phyloP scores from a whole-genome alignment of 768 basidiomycete species.

The Clitopilus hobsonii region DNA sequence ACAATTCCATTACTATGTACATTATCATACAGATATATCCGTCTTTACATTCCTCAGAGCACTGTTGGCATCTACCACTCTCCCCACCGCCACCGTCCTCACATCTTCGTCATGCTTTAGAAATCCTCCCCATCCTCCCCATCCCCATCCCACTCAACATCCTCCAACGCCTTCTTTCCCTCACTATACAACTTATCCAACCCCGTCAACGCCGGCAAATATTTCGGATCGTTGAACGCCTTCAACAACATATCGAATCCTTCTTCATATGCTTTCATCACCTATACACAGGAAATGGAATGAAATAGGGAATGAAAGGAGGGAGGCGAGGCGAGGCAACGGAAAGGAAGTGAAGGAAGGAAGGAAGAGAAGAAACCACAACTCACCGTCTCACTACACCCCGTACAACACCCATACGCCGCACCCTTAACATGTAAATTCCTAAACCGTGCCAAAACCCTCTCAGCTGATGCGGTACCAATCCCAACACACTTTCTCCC shows the following conservation, averaged over 20 bases:
- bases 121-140: conserved; percentile 25
- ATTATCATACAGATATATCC: no score
- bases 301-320: no score
- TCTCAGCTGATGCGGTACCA: conserved; percentile 91
- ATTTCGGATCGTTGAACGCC: conserved; percentile 80
- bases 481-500: conserved; percentile 63
- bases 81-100: background rate
- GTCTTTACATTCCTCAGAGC: no score
- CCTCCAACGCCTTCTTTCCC: conserved; percentile 65
- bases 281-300: conserved; percentile 32
- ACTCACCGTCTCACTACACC: conserved; percentile 73
- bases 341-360: no score
- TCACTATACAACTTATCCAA: conserved; percentile 74
- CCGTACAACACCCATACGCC: conserved; percentile 85
- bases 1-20: no score
- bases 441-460: conserved; percentile 87
- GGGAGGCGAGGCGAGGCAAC: no score
- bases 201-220: conserved; percentile 72
- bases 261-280: conserved; percentile 79
- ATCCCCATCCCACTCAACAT: conserved; percentile 77
- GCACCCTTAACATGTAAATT: conserved; percentile 82
- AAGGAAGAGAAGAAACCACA: no score
- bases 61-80: no score
- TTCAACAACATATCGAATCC: conserved; percentile 77
- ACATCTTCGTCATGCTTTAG: background rate